Evolutionary conservation across 202 grass and related monocot genomes (phyloP).

Genomic region (Elaeis oleifera): DNA sequence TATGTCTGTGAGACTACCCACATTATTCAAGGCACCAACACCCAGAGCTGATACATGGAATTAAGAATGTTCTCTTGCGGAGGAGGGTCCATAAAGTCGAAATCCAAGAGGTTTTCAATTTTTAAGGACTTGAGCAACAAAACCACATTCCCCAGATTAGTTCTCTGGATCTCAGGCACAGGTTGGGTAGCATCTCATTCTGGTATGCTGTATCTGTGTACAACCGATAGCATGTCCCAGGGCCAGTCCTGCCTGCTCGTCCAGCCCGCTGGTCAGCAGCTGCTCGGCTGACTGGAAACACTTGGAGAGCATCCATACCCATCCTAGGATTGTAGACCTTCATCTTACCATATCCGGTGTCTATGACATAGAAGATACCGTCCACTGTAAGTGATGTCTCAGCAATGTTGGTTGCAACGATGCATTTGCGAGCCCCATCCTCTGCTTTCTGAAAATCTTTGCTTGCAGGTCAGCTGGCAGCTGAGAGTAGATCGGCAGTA

Average conservation of each 20-base stretch:
- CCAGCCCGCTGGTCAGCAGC: slow-evolving; percentile 90
- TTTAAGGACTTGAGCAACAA: slow-evolving; percentile 87
- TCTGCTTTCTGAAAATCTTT: slow-evolving; percentile 97
- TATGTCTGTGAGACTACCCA: slow-evolving; percentile 74
- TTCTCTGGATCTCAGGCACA: slow-evolving; percentile 94
- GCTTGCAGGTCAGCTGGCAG: slow-evolving; percentile 91
- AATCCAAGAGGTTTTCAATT: slow-evolving; percentile 93
- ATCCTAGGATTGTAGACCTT: slow-evolving; percentile 96
- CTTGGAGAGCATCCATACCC: slow-evolving; percentile 96
- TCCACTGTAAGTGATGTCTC: slow-evolving; percentile 96
- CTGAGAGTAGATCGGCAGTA: slow-evolving; percentile 92
- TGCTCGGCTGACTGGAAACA: slow-evolving; percentile 86
- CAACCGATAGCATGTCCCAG: slow-evolving; percentile 86
- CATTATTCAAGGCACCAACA: slow-evolving; percentile 90
- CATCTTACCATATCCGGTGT: slow-evolving; percentile 98
- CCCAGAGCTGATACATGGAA: slow-evolving; percentile 99
- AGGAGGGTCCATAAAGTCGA: slow-evolving; percentile 98
- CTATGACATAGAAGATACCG: slow-evolving; percentile 95
- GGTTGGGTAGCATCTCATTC: slow-evolving; percentile 94
- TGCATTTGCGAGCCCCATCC: slow-evolving; percentile 92
- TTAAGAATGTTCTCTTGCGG: slow-evolving; percentile 98
- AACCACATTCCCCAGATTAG: slow-evolving; percentile 93
- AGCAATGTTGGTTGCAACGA: slow-evolving; percentile 96
- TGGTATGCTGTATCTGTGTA: slow-evolving; percentile 96
- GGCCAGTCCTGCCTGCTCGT: slow-evolving; percentile 84